Evolutionary conservation across 768 basidiomycete genomes (phyloP).

Genomic region (Neoboletus subvelutipes): DNA sequence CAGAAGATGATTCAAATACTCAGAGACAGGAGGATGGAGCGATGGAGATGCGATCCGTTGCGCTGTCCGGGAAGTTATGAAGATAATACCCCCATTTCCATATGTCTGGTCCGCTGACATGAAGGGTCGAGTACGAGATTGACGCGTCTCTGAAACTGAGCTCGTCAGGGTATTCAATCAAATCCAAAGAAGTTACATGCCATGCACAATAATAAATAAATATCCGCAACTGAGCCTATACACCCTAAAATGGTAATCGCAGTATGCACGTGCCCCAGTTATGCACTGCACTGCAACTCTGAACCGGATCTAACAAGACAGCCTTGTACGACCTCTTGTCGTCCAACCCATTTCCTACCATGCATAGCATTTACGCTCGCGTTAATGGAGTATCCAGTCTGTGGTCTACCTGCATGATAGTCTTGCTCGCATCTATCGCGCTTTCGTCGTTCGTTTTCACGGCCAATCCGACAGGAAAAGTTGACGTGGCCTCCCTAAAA

Average conservation of each 20-base stretch:
- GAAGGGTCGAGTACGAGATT: slow-evolving; percentile 13
- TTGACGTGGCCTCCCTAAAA: slow-evolving; percentile 66
- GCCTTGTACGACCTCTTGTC: not conserved
- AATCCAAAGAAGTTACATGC: not conserved
- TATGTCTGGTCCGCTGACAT: not conserved
- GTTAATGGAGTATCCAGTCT: slow-evolving; percentile 73
- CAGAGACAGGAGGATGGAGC: slow-evolving; percentile 1
- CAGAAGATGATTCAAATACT: too few species aligned
- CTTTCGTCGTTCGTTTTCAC: slow-evolving; percentile 69
- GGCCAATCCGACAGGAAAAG: slow-evolving; percentile 52
- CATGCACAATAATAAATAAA: not conserved
- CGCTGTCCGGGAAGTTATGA: slow-evolving; percentile 4
- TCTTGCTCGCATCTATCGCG: slow-evolving; percentile 65
- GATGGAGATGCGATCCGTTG: slow-evolving; percentile 9
- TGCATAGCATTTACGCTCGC: slow-evolving; percentile 72
- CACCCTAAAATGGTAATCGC: slow-evolving; percentile 10
- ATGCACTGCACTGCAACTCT: not conserved
- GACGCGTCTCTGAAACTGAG: slow-evolving; percentile 6
- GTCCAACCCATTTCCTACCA: slow-evolving; percentile 27
- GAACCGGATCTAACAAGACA: not conserved
- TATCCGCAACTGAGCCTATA: not conserved
- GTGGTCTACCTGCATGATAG: slow-evolving; percentile 74
- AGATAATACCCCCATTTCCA: slow-evolving; percentile 7
- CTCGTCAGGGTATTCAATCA: not conserved
- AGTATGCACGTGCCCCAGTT: slow-evolving; percentile 5